Evolutionary conservation across 345 rosid species (phyloP).

Genomic region (Barbarea vulgaris): DNA sequence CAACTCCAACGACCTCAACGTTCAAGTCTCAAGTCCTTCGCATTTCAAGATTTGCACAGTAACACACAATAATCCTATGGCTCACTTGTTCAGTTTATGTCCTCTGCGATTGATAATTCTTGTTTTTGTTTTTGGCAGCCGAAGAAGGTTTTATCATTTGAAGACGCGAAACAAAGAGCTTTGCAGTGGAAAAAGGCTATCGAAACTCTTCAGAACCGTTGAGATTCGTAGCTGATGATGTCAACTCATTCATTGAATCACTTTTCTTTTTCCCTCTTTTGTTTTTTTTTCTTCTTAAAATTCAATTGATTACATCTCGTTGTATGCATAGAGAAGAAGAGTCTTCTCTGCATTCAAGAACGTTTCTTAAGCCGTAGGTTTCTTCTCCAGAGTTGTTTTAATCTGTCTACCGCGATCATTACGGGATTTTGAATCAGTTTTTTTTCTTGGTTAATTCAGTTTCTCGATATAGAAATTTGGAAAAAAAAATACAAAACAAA

Average conservation of each 20-base stretch:
- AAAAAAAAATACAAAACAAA: too few relatives aligned
- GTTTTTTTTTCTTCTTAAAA: neutral
- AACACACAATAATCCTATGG: constrained; percentile 21
- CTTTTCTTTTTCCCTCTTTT: neutral
- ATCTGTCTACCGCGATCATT: neutral
- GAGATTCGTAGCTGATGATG: constrained; percentile 27
- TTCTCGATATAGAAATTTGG: neutral
- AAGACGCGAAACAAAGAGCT: constrained; percentile 85
- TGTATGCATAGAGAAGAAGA: constrained; percentile 23
- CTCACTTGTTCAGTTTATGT: neutral
- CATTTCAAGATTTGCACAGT: constrained; percentile 94
- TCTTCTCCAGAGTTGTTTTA: neutral
- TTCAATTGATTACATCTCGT: constrained; percentile 25
- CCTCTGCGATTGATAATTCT: neutral
- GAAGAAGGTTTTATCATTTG: constrained; percentile 88
- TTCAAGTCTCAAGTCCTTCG: constrained; percentile 81
- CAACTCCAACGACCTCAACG: constrained; percentile 78
- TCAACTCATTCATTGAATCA: neutral
- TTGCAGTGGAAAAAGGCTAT: constrained; percentile 96
- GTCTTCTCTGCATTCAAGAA: constrained; percentile 25
- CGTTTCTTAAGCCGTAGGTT: constrained; percentile 13
- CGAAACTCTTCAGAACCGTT: constrained; percentile 82
- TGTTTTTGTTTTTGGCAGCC: constrained; percentile 55
- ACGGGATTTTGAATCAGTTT: neutral
- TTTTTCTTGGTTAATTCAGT: neutral